Evolutionary conservation across 2,329 filamentous ascomycete genomes (phyloP), one percentile per base, ranked within the genome.

Genomic region (Cordyceps militaris): DNA sequence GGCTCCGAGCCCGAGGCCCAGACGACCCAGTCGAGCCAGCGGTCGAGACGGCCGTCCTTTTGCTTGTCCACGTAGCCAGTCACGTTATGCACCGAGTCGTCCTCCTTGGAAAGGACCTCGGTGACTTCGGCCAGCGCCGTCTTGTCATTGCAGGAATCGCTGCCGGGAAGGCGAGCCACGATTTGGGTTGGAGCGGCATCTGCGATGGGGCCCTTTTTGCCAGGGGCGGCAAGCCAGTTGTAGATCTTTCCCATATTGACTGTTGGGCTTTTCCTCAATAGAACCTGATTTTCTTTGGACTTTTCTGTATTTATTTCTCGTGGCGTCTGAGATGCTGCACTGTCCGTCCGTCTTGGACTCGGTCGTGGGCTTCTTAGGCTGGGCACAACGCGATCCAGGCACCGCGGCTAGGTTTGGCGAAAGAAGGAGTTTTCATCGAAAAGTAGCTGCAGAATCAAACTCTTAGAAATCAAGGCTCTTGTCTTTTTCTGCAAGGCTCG

Each of bases 21-120:
- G 13, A 65, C 63, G 19, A 65, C 32, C 26, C 34, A 47, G 44
- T 65, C 64, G 11, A 65, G 64, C 53, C 61, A 59, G 8, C 63
- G 64, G 44, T 65, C 64, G 10, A 65, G 57, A 19, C 44, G 55
- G 1, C 56, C 26, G 3, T 57, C 54, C 42, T 63, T 64, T 14
- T 47, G 19, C 21, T 51, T 57, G 16, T 58, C 56, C 24, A 61
- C 53, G 19, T 64, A 65, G 16, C 62, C 62, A 10, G 64, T 62
- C 23, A 61, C 34, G 21, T 65, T 64, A 8, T 53, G 13, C n/a
- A 56, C n/a, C 13, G 54, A 49, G 32, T 19, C n/a, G 13, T 24
- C 42, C 24, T 23, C 24, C 26, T 57, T 48, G 34, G 51, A 49
- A 13, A 38, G 40, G 30, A 57, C 24, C 26, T 52, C 16, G 47